These are phyloP conservation scores for Phaseolus lunatus DNA, from an alignment of 306 rosid species.

Conservation along the genomic window DNA sequence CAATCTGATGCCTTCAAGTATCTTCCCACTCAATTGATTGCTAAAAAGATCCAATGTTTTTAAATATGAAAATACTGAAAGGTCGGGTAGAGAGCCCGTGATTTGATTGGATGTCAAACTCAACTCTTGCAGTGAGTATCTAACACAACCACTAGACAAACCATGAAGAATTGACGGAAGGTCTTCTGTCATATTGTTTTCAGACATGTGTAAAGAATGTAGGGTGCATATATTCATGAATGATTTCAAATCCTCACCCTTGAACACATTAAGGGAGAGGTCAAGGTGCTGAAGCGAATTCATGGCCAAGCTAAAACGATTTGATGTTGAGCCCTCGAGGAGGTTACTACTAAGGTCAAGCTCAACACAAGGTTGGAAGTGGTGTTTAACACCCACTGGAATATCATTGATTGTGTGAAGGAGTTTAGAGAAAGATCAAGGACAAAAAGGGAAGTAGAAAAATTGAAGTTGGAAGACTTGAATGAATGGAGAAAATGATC, in stretches of 20 bases:
- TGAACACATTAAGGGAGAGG: neutral
- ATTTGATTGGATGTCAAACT: neutral
- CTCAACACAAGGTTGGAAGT: constrained; percentile 31
- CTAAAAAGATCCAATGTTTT: neutral
- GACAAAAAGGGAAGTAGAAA: constrained; percentile 27
- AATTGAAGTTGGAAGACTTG: neutral
- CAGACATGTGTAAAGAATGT: too few species aligned
- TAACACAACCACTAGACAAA: too few species aligned
- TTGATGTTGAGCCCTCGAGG: neutral
- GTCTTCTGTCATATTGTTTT: too few species aligned
- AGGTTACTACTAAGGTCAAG: neutral
- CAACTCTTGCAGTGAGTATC: too few species aligned
- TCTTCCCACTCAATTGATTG: constrained; percentile 20
- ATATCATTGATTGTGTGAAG: constrained; percentile 32
- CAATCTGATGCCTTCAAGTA: neutral
- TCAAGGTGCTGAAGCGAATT: constrained; percentile 24
- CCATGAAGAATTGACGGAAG: too few species aligned
- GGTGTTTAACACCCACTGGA: constrained; percentile 35
- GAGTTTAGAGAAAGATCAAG: neutral
- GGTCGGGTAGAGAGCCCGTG: constrained; percentile 19
- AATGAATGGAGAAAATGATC: neutral
- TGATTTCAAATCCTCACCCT: too few species aligned
- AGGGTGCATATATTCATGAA: too few species aligned
- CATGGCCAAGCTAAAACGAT: constrained; percentile 16
- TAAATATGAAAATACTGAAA: constrained; percentile 21